Conservation (phyloP, 1,284 basidiomycete species). For the Moesziomyces parantarcticus region DNA sequence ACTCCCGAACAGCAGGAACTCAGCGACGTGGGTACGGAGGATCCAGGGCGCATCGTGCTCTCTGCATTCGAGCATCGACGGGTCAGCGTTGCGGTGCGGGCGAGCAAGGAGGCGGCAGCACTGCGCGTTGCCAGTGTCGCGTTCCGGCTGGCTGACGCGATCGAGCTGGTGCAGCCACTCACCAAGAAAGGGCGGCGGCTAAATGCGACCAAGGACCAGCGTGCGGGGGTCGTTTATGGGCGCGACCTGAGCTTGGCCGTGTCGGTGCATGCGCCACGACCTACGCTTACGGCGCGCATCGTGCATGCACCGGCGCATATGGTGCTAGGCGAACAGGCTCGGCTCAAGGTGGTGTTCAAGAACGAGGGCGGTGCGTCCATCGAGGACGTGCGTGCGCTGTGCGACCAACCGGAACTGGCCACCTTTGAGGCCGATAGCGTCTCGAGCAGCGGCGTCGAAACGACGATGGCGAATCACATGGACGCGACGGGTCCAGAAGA, state of each 20-base stretch:
- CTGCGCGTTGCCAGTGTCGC: conserved; percentile 62
- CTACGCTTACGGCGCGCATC: conserved; percentile 24
- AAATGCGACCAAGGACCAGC: conserved; percentile 69
- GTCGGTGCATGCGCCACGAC: conserved; percentile 52
- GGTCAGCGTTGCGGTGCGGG: conserved; percentile 9
- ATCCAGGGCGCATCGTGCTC: conserved; percentile 47
- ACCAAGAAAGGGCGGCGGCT: conserved; percentile 69
- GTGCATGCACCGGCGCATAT: conserved; percentile 10
- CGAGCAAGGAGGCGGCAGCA: conserved; percentile 9
- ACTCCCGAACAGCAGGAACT: not conserved
- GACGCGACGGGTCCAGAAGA: conserved; percentile 19
- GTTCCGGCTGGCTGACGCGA: conserved; percentile 69
- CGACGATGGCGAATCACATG: conserved; percentile 61
- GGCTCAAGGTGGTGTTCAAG: conserved; percentile 23
- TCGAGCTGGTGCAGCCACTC: conserved; percentile 69
- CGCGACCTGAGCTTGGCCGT: conserved; percentile 68
- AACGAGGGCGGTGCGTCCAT: conserved; percentile 17
- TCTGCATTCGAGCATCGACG: conserved; percentile 12
- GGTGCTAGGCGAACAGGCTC: conserved; percentile 18
- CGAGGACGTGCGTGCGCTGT: conserved; percentile 33
- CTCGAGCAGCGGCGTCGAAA: conserved; percentile 24
- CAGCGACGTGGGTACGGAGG: conserved; percentile 43
- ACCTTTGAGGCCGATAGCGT: conserved; percentile 31
- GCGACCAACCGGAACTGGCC: conserved; percentile 19
- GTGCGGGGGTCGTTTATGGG: conserved; percentile 69